phyloP scores from a whole-genome alignment of 2,329 filamentous ascomycete genomes.

The Microdochium nivale region DNA sequence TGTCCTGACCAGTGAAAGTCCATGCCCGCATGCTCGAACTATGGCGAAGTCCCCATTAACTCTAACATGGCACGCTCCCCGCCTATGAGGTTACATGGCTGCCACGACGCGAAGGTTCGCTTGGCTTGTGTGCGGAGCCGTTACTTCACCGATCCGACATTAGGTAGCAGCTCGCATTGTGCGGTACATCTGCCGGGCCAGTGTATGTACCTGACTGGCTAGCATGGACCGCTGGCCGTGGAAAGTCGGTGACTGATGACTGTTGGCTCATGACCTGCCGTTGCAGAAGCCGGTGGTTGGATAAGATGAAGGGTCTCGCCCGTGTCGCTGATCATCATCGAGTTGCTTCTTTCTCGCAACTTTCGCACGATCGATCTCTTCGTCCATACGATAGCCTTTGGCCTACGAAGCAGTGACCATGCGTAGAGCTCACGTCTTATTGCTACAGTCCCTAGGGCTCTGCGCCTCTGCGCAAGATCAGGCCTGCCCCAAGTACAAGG shows the following conservation, averaged over 20 bases:
- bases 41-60: neutral
- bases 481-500: slow-evolving; percentile 19
- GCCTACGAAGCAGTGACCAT: neutral
- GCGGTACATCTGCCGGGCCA: neutral
- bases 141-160: neutral
- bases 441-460: neutral
- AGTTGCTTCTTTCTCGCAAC: neutral
- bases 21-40: neutral
- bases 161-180: too few species aligned
- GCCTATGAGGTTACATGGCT: neutral
- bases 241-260: neutral
- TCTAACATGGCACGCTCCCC: neutral
- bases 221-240: neutral
- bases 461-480: slow-evolving; percentile 4
- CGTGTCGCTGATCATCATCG: neutral
- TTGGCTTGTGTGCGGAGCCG: neutral
- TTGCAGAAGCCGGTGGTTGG: too few species aligned
- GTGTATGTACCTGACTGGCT: neutral
- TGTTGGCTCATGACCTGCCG: neutral
- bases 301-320: neutral
- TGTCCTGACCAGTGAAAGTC: neutral
- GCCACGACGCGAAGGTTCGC: neutral
- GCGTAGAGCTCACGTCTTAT: neutral
- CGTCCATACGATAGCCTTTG: neutral
- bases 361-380: neutral